Evolutionary conservation across 176 grass and related monocot genomes (phyloP).

Genomic region (Oryza punctata): DNA sequence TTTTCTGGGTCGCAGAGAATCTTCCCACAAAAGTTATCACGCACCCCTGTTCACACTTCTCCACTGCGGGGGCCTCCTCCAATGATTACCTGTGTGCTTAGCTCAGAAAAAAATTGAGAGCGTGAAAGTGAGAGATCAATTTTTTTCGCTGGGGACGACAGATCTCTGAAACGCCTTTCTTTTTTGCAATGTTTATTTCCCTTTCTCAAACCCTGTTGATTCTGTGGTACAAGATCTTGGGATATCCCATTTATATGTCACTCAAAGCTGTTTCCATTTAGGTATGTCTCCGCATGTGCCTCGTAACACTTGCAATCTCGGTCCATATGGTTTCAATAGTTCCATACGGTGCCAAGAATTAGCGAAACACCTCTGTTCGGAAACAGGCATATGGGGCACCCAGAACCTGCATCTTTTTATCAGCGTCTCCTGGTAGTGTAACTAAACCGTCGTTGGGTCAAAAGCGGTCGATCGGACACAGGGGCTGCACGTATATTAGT

Average conservation of each 20-base stretch:
- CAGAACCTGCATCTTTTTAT: too few species aligned
- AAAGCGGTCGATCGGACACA: background rate
- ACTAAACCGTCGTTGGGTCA: background rate
- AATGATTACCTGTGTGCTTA: conserved; percentile 29
- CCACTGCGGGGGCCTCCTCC: background rate
- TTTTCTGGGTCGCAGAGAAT: conserved; percentile 26
- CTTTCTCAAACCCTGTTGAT: background rate
- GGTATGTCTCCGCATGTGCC: background rate
- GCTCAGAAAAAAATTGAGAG: background rate
- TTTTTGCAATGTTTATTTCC: background rate
- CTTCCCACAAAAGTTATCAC: conserved; percentile 15
- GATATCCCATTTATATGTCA: background rate
- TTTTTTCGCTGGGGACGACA: background rate
- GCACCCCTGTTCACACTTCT: conserved; percentile 32
- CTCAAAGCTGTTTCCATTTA: background rate
- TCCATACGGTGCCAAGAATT: too few species aligned
- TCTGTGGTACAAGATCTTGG: background rate
- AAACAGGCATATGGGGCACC: background rate
- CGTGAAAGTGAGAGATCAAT: background rate
- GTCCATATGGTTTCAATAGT: background rate
- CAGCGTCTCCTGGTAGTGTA: too few species aligned
- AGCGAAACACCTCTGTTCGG: background rate
- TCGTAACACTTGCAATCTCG: too few species aligned
- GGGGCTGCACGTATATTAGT: too few species aligned
- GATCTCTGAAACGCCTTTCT: background rate